These are phyloP conservation scores for Fusarium odoratissimum DNA, from an alignment of 2,329 filamentous ascomycete genomes.

Conservation along the genomic window DNA sequence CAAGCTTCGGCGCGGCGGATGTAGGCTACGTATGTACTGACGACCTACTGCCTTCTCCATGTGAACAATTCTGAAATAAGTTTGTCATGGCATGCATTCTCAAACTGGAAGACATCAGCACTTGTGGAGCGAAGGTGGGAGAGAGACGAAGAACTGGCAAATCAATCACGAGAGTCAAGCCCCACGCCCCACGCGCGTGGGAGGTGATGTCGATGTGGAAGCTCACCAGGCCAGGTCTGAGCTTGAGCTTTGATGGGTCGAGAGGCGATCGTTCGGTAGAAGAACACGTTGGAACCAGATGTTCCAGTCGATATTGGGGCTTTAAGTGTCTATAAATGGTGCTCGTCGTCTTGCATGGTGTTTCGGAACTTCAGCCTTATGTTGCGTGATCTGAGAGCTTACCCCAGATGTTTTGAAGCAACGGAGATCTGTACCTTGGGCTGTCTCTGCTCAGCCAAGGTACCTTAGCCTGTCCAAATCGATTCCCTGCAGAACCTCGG, in stretches of 20 bases:
- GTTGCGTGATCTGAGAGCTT: conserved; percentile 34
- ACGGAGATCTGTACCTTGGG: conserved; percentile 26
- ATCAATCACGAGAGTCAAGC: conserved; percentile 41
- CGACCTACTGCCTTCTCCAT: conserved; percentile 33
- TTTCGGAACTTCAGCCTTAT: conserved; percentile 36
- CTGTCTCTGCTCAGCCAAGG: conserved; percentile 5
- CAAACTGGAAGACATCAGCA: conserved; percentile 41
- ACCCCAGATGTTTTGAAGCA: conserved; percentile 27
- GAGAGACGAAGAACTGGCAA: conserved; percentile 39
- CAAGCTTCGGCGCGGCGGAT: conserved; percentile 29
- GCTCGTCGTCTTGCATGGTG: conserved; percentile 13
- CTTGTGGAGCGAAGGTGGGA: conserved; percentile 47
- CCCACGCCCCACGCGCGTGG: conserved; percentile 46
- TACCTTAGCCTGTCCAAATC: not conserved
- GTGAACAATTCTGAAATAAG: conserved; percentile 43
- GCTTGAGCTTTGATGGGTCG: conserved; percentile 12
- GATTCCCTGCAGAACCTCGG: conserved; percentile 11
- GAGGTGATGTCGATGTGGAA: conserved; percentile 35
- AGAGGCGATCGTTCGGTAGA: not conserved
- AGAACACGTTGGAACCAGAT: not conserved
- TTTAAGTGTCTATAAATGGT: conserved; percentile 27
- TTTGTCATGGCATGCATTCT: conserved; percentile 45
- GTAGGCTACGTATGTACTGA: conserved; percentile 21
- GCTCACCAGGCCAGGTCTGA: conserved; percentile 40
- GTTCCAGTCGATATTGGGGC: conserved; percentile 5